A percentile compares a stretch with the other conserved stretches of the same genome.
These are phyloP conservation scores for Triticum dicoccoides DNA, from an alignment of 176 grass and related monocot species.

Conservation along the genomic window DNA sequence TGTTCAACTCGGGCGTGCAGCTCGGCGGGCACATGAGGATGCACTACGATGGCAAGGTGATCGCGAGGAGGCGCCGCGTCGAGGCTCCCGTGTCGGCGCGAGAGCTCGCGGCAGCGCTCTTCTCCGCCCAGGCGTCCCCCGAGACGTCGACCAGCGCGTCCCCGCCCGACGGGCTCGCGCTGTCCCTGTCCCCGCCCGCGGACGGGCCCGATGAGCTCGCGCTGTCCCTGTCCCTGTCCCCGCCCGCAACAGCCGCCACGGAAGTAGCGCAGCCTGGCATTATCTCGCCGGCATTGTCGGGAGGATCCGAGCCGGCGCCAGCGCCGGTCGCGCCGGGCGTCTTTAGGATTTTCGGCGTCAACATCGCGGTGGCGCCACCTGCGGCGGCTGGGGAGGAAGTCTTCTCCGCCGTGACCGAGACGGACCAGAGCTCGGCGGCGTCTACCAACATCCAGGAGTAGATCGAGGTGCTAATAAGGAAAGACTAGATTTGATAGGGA, in stretches of 20 bases:
- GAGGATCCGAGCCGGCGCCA: background rate
- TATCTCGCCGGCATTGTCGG: background rate
- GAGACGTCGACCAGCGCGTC: background rate
- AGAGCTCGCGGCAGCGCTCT: background rate
- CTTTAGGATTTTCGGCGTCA: slow-evolving; percentile 34
- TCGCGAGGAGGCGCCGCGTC: background rate
- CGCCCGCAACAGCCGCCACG: background rate
- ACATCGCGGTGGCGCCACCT: background rate
- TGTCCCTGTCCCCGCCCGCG: background rate
- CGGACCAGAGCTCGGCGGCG: background rate
- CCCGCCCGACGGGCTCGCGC: background rate
- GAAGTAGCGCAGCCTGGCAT: background rate
- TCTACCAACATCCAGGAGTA: background rate
- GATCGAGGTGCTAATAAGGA: background rate
- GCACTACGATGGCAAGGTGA: slow-evolving; percentile 16
- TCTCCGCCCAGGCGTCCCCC: background rate
- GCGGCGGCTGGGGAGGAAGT: background rate
- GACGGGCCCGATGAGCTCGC: background rate
- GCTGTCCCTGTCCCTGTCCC: background rate
- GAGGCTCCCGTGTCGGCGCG: background rate
- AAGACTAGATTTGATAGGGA: background rate
- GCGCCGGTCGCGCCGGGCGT: background rate
- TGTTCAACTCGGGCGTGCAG: slow-evolving; percentile 1
- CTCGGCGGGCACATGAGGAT: slow-evolving; percentile 52
- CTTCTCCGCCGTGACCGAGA: background rate